Percentiles rank a stretch among this genome's conserved stretches.
Evolutionary conservation across 1,284 basidiomycete genomes (phyloP).

Genomic region (Farysia itapuensis): DNA sequence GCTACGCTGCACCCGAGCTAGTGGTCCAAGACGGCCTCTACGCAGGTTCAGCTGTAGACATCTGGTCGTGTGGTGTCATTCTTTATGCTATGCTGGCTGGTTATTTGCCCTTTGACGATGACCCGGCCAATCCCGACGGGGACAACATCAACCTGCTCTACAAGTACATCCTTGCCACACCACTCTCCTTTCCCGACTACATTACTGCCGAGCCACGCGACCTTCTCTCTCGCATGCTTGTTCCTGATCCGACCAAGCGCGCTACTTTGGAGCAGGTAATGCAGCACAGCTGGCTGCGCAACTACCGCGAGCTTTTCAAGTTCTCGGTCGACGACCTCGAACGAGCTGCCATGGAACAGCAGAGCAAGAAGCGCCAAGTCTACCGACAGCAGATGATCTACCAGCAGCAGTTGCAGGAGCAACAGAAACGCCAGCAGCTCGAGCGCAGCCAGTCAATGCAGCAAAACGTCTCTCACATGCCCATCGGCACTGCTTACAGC

Average conservation of each 20-base stretch:
- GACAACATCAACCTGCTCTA: slow-evolving; percentile 99
- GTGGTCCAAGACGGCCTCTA: slow-evolving; percentile 97
- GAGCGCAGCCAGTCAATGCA: slow-evolving; percentile 40
- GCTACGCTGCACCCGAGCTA: slow-evolving; percentile 98
- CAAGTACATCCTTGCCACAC: slow-evolving; percentile 83
- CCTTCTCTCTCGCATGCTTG: slow-evolving; percentile 55
- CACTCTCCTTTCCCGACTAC: slow-evolving; percentile 58
- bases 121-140: slow-evolving; percentile 96
- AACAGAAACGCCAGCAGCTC: slow-evolving; percentile 39
- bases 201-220: slow-evolving; percentile 56
- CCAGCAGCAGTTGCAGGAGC: slow-evolving; percentile 55
- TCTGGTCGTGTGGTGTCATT: slow-evolving; percentile 99
- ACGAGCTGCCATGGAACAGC: slow-evolving; percentile 57
- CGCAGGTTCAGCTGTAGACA: slow-evolving; percentile 96
- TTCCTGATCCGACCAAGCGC: slow-evolving; percentile 53
- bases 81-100: slow-evolving; percentile 99
- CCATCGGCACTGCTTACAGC: slow-evolving; percentile 34
- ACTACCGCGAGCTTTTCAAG: slow-evolving; percentile 58
- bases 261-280: slow-evolving; percentile 55
- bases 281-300: slow-evolving; percentile 57
- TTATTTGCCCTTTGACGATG: slow-evolving; percentile 99
- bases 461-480: slow-evolving; percentile 22
- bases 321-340: slow-evolving; percentile 59
- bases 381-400: slow-evolving; percentile 59
- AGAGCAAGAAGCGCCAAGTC: slow-evolving; percentile 56